Percentiles rank a stretch among this genome's conserved stretches.
Evolutionary conservation across 2,329 filamentous ascomycete species (phyloP).

Genomic region (Ophiostoma sp.): DNA sequence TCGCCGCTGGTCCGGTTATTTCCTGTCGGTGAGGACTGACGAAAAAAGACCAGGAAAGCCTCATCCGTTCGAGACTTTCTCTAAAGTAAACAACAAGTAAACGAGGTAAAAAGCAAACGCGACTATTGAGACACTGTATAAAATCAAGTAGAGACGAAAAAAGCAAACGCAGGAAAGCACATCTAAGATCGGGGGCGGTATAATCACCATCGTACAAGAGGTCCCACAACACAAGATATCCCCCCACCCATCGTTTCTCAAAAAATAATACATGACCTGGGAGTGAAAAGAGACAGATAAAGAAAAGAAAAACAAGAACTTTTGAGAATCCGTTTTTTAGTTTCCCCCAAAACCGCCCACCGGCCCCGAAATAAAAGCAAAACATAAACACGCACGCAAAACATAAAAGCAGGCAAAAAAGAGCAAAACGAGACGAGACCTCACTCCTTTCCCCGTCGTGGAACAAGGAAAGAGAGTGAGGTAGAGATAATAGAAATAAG

Average conservation of each 20-base stretch:
- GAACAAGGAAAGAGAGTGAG: background rate
- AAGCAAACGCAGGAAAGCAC: background rate
- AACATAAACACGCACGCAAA: background rate
- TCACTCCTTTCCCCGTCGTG: background rate
- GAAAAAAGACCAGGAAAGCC: background rate
- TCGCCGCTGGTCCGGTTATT: background rate
- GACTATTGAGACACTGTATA: slow-evolving; percentile 14
- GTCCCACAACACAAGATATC: background rate
- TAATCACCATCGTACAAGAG: slow-evolving; percentile 14
- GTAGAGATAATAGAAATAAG: background rate
- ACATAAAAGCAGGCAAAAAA: background rate
- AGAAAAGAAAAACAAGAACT: slow-evolving; percentile 10
- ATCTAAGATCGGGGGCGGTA: background rate
- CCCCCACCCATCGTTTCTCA: background rate
- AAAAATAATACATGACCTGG: slow-evolving; percentile 9
- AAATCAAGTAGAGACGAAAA: background rate
- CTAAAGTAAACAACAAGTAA: background rate
- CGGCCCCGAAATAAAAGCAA: background rate
- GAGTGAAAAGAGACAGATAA: background rate
- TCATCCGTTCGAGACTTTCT: slow-evolving; percentile 10
- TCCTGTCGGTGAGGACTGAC: background rate
- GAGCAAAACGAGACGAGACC: background rate
- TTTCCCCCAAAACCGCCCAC: slow-evolving; percentile 16
- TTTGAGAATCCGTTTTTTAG: slow-evolving; percentile 14
- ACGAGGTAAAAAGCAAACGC: background rate